A percentile compares a stretch with the other conserved stretches of the same genome.
These are phyloP conservation scores for Phialemoniopsis sp. DNA, from an alignment of 2,329 filamentous ascomycete species.

Conservation along the genomic window DNA sequence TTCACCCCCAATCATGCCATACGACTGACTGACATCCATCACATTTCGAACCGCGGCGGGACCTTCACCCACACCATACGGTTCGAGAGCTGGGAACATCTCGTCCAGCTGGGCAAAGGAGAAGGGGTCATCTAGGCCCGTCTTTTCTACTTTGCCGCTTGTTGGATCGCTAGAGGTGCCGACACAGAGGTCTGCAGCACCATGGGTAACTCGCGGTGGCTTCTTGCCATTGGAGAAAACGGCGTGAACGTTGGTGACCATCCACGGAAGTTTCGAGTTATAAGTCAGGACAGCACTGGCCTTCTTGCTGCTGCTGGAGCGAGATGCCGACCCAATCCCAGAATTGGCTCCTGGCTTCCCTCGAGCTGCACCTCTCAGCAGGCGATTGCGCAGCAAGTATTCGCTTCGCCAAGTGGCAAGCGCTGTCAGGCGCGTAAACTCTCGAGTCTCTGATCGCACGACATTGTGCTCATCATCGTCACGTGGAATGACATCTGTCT, in stretches of 20 bases:
- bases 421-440: conserved; percentile 77
- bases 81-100: conserved; percentile 65
- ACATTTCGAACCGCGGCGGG: conserved; percentile 77
- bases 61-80: conserved; percentile 75
- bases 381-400: conserved; percentile 81
- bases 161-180: conserved; percentile 80
- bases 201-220: conserved; percentile 76
- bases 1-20: conserved; percentile 80
- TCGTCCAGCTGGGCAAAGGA: conserved; percentile 76
- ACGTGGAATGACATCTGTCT: conserved; percentile 30
- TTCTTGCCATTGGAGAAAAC: conserved; percentile 68
- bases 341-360: conserved; percentile 69
- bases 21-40: conserved; percentile 85
- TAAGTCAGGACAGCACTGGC: conserved; percentile 77
- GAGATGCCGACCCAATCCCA: conserved; percentile 46
- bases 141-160: conserved; percentile 71
- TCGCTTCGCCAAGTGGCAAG: conserved; percentile 95
- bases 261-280: conserved; percentile 75
- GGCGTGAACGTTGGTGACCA: conserved; percentile 76
- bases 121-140: conserved; percentile 75
- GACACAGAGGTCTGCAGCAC: conserved; percentile 71
- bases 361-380: conserved; percentile 75
- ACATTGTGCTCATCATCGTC: conserved; percentile 44
- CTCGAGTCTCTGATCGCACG: conserved; percentile 68
- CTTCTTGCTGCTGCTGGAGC: conserved; percentile 55